phyloP scores from a whole-genome alignment of 805 yeast species.

The Candida mattraensis region DNA sequence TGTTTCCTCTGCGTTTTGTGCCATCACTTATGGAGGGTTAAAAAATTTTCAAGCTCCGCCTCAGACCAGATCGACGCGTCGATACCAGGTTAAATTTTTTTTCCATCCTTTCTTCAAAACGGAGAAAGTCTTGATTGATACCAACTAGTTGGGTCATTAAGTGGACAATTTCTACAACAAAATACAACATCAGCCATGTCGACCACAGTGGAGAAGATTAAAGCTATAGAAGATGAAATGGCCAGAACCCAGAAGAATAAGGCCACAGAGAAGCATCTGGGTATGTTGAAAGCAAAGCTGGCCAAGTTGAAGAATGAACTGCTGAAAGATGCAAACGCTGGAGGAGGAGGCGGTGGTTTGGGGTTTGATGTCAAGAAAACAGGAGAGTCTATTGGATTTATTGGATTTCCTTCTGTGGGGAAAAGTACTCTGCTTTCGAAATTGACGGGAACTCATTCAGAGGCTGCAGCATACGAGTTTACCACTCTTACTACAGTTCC shows the following conservation, averaged over 20 bases:
- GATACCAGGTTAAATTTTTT: slow-evolving; percentile 2
- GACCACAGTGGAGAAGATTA: slow-evolving; percentile 74
- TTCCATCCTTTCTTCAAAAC: slow-evolving; percentile 3
- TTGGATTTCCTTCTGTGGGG: slow-evolving; percentile 97
- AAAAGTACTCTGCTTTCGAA: slow-evolving; percentile 82
- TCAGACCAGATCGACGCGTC: slow-evolving; percentile 20
- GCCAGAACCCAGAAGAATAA: slow-evolving; percentile 96
- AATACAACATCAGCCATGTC: slow-evolving; percentile 31
- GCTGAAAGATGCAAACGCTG: slow-evolving; percentile 63
- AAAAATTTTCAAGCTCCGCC: slow-evolving; percentile 20
- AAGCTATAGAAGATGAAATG: slow-evolving; percentile 96
- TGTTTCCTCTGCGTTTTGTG: slow-evolving; percentile 1
- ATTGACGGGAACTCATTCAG: slow-evolving; percentile 94
- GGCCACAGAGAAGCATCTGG: slow-evolving; percentile 96
- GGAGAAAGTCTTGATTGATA: no score
- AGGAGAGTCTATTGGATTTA: slow-evolving; percentile 96
- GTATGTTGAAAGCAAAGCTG: slow-evolving; percentile 93
- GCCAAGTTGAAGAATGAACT: slow-evolving; percentile 95
- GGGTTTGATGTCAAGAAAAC: slow-evolving; percentile 99
- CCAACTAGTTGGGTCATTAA: no score
- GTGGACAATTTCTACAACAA: no score
- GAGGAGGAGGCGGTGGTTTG: slow-evolving; percentile 89
- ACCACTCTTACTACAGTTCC: slow-evolving; percentile 98
- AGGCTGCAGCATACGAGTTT: slow-evolving; percentile 97
- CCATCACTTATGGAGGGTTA: slow-evolving; percentile 6